Percentiles rank a stretch among this genome's conserved stretches.
Evolutionary conservation across 441 rosid species (phyloP).

Genomic region (Eutrema salsugineum): DNA sequence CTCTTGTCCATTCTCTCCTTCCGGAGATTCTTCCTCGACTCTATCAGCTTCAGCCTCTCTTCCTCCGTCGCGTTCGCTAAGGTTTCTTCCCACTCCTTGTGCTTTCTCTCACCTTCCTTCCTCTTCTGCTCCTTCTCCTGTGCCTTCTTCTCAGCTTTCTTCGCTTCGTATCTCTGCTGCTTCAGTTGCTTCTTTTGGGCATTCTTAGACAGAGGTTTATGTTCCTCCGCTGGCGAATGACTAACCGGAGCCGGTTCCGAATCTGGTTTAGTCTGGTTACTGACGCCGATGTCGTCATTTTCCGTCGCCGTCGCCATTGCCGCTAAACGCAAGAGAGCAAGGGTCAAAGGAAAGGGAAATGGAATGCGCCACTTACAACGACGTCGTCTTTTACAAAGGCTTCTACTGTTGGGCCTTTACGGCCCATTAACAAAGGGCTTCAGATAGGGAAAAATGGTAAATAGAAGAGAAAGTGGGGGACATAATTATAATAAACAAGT

Average conservation of each 20-base stretch:
- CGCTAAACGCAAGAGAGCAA: background rate
- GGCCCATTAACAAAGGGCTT: background rate
- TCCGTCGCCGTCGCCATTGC: slow-evolving; percentile 33
- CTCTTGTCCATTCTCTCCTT: slow-evolving; percentile 74
- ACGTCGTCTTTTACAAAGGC: background rate
- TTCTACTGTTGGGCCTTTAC: background rate
- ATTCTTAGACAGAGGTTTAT: slow-evolving; percentile 49
- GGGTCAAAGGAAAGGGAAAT: background rate
- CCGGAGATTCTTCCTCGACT: slow-evolving; percentile 57
- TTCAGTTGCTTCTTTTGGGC: slow-evolving; percentile 81
- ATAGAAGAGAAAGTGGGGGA: slow-evolving; percentile 8
- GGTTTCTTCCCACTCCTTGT: slow-evolving; percentile 74
- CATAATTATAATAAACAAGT: slow-evolving; percentile 11
- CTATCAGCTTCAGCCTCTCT: slow-evolving; percentile 61
- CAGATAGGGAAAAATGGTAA: background rate
- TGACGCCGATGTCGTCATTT: slow-evolving; percentile 28
- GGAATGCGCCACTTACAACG: background rate
- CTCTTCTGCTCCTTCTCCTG: slow-evolving; percentile 58
- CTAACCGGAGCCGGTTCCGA: background rate
- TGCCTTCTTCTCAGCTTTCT: slow-evolving; percentile 91
- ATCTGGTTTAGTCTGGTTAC: slow-evolving; percentile 7
- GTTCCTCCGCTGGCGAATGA: background rate
- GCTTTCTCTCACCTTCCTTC: slow-evolving; percentile 67
- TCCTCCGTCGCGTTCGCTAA: slow-evolving; percentile 55
- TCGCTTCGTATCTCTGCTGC: slow-evolving; percentile 67